These are phyloP conservation scores for Ophiostoma novo-ulmi DNA, from an alignment of 2,329 filamentous ascomycete species.

Conservation along the genomic window DNA sequence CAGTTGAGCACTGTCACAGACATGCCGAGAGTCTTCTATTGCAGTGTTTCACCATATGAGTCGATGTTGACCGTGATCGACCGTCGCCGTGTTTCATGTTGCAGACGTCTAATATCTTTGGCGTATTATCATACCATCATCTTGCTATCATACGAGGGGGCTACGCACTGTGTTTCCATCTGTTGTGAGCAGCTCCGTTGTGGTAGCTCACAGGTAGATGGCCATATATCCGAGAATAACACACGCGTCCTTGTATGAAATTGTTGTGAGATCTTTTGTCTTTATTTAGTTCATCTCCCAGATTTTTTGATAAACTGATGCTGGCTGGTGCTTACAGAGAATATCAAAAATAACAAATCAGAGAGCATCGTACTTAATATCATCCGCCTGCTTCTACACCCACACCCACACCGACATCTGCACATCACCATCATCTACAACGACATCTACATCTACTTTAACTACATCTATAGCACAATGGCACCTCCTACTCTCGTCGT, in stretches of 20 bases:
- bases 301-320: neutral
- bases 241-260: too few species aligned
- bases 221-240: neutral
- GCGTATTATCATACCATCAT: neutral
- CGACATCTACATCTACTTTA: neutral
- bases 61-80: neutral
- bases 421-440: neutral
- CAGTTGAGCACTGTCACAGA: neutral
- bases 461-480: neutral
- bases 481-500: neutral
- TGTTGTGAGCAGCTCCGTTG: neutral
- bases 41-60: neutral
- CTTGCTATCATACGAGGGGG: conserved; percentile 3
- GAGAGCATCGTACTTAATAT: neutral
- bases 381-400: neutral
- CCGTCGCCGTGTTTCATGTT: conserved; percentile 1
- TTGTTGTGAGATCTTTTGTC: too few species aligned
- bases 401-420: neutral
- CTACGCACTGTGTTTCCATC: neutral
- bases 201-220: neutral
- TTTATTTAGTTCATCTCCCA: neutral
- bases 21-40: neutral
- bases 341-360: neutral
- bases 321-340: neutral
- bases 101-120: neutral